Evolutionary conservation across 2,329 filamentous ascomycete genomes (phyloP).

Genomic region (Mycosphaerella sp.): DNA sequence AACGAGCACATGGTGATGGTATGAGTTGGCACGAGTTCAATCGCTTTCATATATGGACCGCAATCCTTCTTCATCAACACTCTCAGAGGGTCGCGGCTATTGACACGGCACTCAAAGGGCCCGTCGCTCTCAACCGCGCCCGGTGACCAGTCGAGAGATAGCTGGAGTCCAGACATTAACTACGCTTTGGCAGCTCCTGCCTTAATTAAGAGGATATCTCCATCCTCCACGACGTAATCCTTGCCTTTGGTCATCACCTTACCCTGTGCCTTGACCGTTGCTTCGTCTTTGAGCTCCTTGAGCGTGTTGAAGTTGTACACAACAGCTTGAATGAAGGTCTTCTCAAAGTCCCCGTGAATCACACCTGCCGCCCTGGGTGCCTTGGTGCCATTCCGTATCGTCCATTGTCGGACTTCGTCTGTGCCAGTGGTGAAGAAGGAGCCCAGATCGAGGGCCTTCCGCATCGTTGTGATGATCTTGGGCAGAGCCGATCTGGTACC

Average conservation of each 20-base stretch:
- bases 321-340: constrained; percentile 96
- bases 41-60: constrained; percentile 11
- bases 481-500: constrained; percentile 82
- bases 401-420: constrained; percentile 98
- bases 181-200: constrained; percentile 66
- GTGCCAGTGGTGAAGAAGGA: constrained; percentile 96
- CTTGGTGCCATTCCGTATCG: constrained; percentile 89
- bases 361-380: constrained; percentile 97
- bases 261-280: constrained; percentile 82
- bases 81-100: not conserved
- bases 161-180: not conserved
- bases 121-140: too few relatives aligned
- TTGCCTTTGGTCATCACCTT: constrained; percentile 99
- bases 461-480: constrained; percentile 90
- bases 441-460: constrained; percentile 78
- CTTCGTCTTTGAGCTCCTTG: constrained; percentile 83
- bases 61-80: constrained; percentile 10
- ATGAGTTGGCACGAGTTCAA: not conserved
- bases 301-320: constrained; percentile 83
- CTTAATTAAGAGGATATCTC: constrained; percentile 81
- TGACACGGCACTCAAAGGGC: not conserved
- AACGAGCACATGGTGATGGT: not conserved
- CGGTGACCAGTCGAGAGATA: too few relatives aligned
- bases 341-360: constrained; percentile 97
- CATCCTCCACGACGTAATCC: constrained; percentile 85